A percentile compares a stretch with the other conserved stretches of the same genome.
Evolutionary conservation across 805 yeast species (phyloP).

Genomic region (Pichia ethanolica): DNA sequence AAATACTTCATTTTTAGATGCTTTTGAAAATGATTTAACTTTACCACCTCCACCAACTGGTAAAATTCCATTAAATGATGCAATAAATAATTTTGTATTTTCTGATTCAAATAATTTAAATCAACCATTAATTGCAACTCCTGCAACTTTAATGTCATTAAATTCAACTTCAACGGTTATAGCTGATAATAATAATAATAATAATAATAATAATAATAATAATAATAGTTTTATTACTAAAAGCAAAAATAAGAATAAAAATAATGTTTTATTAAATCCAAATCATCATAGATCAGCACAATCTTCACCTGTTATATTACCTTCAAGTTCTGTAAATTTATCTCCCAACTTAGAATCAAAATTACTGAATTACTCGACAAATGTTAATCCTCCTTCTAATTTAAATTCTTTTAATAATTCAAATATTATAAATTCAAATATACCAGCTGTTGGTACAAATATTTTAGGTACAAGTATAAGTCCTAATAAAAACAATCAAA

Average conservation of each 20-base stretch:
- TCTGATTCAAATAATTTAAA: conserved; percentile 6
- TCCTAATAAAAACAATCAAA: too few relatives aligned
- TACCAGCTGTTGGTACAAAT: conserved; percentile 7
- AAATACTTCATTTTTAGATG: conserved; percentile 12
- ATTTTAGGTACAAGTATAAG: background rate
- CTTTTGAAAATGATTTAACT: conserved; percentile 16
- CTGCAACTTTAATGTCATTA: conserved; percentile 24
- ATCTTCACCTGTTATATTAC: conserved; percentile 32
- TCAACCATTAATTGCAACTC: conserved; percentile 20
- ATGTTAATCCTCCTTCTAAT: background rate
- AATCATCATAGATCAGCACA: conserved; percentile 24
- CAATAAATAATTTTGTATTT: background rate
- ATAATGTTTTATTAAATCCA: conserved; percentile 27
- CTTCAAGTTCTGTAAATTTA: conserved; percentile 18
- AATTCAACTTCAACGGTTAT: background rate
- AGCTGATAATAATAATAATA: too few relatives aligned
- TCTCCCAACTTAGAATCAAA: background rate
- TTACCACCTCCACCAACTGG: conserved; percentile 19
- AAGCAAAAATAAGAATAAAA: conserved; percentile 14
- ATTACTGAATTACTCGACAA: background rate
- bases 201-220: too few relatives aligned
- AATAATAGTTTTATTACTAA: too few relatives aligned
- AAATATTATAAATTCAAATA: background rate
- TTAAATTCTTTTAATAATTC: background rate
- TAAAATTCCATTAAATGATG: background rate